Evolutionary conservation across 257 asterid genomes (phyloP).

Genomic region (Fraxinus pennsylvanica): DNA sequence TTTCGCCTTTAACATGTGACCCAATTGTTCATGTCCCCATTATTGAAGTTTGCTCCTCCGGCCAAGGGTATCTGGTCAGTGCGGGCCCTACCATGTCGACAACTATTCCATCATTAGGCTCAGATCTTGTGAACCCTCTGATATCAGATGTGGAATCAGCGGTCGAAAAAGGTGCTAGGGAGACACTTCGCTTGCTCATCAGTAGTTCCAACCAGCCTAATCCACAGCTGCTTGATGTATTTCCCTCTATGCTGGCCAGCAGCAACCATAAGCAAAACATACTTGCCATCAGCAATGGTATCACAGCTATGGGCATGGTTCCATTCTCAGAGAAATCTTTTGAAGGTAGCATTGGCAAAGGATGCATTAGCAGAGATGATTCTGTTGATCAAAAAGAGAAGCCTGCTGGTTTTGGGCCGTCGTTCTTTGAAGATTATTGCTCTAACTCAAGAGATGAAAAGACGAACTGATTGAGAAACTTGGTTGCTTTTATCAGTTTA

Average conservation of each 20-base stretch:
- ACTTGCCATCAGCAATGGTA: constrained; percentile 38
- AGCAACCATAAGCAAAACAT: constrained; percentile 38
- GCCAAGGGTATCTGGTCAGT: constrained; percentile 85
- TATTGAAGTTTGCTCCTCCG: constrained; percentile 85
- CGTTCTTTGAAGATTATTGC: constrained; percentile 19
- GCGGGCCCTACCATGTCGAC: constrained; percentile 73
- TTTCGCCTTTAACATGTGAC: constrained; percentile 80
- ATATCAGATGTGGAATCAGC: constrained; percentile 55
- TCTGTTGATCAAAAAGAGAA: constrained; percentile 43
- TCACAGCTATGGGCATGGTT: constrained; percentile 45
- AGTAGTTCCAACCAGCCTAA: constrained; percentile 65
- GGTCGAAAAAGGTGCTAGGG: constrained; percentile 82
- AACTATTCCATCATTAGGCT: constrained; percentile 51
- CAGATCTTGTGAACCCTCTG: constrained; percentile 55
- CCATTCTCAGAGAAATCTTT: constrained; percentile 40
- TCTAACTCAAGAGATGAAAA: constrained; percentile 20
- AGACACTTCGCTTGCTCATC: constrained; percentile 86
- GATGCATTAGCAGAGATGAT: constrained; percentile 25
- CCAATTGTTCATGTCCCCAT: constrained; percentile 90
- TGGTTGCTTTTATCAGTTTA: background rate
- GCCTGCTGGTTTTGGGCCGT: constrained; percentile 35
- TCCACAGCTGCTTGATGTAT: constrained; percentile 49
- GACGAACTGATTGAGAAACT: constrained; percentile 21
- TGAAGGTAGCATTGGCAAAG: constrained; percentile 21
- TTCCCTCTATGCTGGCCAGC: constrained; percentile 49